Conservation (phyloP, 2,329 filamentous ascomycete species). For the Mycosphaerelloides madeirae region DNA sequence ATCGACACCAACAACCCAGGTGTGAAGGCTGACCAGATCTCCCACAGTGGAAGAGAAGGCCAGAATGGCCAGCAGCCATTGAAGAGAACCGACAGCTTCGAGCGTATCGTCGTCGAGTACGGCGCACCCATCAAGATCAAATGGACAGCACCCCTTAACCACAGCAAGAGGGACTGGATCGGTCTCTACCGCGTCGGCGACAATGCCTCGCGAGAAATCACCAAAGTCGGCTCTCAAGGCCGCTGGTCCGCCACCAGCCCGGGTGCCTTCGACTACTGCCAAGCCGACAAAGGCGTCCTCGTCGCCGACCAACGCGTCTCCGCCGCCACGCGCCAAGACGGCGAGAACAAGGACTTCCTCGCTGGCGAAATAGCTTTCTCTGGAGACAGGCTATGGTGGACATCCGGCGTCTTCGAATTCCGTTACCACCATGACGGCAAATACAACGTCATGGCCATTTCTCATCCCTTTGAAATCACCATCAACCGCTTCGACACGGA, state of each 20-base stretch:
- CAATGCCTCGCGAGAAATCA: slow-evolving; percentile 79
- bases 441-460: slow-evolving; percentile 91
- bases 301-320: slow-evolving; percentile 59
- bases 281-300: slow-evolving; percentile 72
- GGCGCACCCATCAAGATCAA: slow-evolving; percentile 83
- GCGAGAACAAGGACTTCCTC: slow-evolving; percentile 56
- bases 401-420: slow-evolving; percentile 91
- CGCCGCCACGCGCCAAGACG: slow-evolving; percentile 40
- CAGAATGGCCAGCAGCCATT: slow-evolving; percentile 63
- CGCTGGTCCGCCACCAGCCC: slow-evolving; percentile 81
- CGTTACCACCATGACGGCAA: slow-evolving; percentile 91
- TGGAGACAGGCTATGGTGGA: slow-evolving; percentile 97
- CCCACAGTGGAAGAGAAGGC: slow-evolving; percentile 67
- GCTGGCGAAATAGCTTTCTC: slow-evolving; percentile 80
- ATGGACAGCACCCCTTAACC: slow-evolving; percentile 84
- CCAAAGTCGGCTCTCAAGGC: slow-evolving; percentile 77
- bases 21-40: slow-evolving; percentile 37
- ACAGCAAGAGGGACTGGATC: slow-evolving; percentile 90
- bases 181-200: slow-evolving; percentile 95
- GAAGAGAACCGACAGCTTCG: slow-evolving; percentile 56
- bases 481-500: slow-evolving; percentile 79
- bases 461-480: slow-evolving; percentile 84
- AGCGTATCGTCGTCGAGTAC: slow-evolving; percentile 78
- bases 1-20: slow-evolving; percentile 59
- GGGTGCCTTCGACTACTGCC: slow-evolving; percentile 69